phyloP scores from a whole-genome alignment of 768 basidiomycete species.

The Glaciozyma martinii region DNA sequence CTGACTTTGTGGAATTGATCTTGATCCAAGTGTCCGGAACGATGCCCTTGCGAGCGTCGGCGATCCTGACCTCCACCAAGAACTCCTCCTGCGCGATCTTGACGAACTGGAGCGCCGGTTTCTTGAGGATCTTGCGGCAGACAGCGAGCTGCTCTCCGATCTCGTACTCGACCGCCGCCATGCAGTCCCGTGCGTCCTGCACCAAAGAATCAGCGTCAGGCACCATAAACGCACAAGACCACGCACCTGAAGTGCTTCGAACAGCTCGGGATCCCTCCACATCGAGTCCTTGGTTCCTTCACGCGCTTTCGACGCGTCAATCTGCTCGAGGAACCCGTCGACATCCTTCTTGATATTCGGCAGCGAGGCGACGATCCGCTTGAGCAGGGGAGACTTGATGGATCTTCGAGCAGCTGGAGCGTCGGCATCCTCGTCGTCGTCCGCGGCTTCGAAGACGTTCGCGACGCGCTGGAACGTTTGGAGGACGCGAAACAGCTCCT shows the following conservation, averaged over 20 bases:
- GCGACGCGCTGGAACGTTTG: constrained; percentile 66
- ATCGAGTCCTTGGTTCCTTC: constrained; percentile 60
- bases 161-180: constrained; percentile 44
- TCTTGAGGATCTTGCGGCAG: constrained; percentile 55
- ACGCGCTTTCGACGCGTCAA: constrained; percentile 56
- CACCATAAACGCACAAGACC: background rate
- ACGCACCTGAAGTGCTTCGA: constrained; percentile 44
- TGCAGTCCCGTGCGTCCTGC: constrained; percentile 17
- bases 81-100: constrained; percentile 66
- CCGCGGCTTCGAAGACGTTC: constrained; percentile 46
- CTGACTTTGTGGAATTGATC: constrained; percentile 57
- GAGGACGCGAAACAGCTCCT: constrained; percentile 68
- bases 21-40: constrained; percentile 54
- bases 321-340: constrained; percentile 48
- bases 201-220: background rate
- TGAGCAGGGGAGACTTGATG: constrained; percentile 37
- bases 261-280: constrained; percentile 55
- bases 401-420: background rate
- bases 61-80: constrained; percentile 40
- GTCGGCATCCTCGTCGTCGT: background rate
- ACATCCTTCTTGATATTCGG: constrained; percentile 57
- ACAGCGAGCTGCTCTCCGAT: constrained; percentile 61
- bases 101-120: constrained; percentile 64
- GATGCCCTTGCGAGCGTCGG: constrained; percentile 41
- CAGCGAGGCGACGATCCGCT: constrained; percentile 58